Base-by-base conservation (phyloP, 2,329 filamentous ascomycete species). In the Colletotrichum filicis region DNA sequence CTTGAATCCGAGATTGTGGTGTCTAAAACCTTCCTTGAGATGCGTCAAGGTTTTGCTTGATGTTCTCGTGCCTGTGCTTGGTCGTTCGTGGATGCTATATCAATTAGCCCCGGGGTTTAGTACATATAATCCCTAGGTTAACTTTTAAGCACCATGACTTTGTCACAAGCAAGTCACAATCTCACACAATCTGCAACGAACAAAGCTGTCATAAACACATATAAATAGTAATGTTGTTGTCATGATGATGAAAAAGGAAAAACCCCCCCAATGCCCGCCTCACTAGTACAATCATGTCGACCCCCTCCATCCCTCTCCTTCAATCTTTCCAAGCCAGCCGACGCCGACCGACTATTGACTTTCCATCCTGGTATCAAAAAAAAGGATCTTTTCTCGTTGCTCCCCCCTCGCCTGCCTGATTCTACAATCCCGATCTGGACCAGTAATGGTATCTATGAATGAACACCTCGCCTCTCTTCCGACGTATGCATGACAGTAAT, bases 361-460 rank as follows among this genome's bases (percentile, higher is more conserved):
- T 56, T n/a, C 55, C 66, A 70, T 65, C 60, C 66, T 70, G 71
- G 71, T 73, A 73, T 73, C 66, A 70, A 71, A 69, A 35, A 35
- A 35, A 56, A 57, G 16, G 30, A 49, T 12, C 11, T 60, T 55
- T 30, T 68, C 52, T 63, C 55, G 9, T 59, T 65, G 53, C 55
- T 42, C 58, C 42, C 42, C 55, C 42, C 55, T 30, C 9, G 26
- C 28, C 35, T 49, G 19, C 55, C 14, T 70, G 22, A 62, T 37
- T 53, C 67, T 65, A 70, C 42, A 49, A 37, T 52, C 53, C 49
- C 49, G 32, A 73, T 56, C 19, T 64, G 49, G 37, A 61, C 60
- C 60, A 61, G 60, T 57, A 61, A 61, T 73, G 71, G 60, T 71
- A 73, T 73, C 71, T 73, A 73, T 64, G 26, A 57, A 55, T 65